Evolutionary conservation across 2,329 filamentous ascomycete genomes (phyloP).

Genomic region (Tolypocladium cylindrosporum): DNA sequence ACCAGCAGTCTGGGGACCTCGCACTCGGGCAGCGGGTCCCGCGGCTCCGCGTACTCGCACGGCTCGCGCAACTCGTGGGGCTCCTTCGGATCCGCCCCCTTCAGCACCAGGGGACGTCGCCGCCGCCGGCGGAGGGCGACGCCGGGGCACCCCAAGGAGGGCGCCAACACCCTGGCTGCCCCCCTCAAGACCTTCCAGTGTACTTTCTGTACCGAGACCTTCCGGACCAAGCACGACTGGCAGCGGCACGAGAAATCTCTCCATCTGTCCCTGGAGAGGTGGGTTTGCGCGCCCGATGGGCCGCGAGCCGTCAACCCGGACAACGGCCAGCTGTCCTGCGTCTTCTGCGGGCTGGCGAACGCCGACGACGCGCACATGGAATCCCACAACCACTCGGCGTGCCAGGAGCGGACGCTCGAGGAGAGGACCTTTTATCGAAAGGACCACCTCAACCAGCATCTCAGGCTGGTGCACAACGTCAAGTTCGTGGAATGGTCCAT

Average conservation of each 20-base stretch:
- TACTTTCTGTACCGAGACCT: constrained; percentile 60
- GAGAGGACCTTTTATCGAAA: constrained; percentile 60
- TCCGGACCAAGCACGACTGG: constrained; percentile 60
- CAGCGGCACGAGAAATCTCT: constrained; percentile 61
- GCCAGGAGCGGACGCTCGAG: constrained; percentile 51
- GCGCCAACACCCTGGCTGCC: constrained; percentile 21
- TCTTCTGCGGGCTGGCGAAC: constrained; percentile 48
- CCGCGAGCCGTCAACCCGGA: constrained; percentile 46
- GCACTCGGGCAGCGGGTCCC: constrained; percentile 47
- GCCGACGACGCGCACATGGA: constrained; percentile 48
- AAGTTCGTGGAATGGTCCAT: constrained; percentile 56
- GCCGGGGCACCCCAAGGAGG: constrained; percentile 24
- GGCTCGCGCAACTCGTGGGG: constrained; percentile 47
- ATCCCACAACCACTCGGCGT: constrained; percentile 50
- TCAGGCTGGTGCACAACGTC: constrained; percentile 51
- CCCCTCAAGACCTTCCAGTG: constrained; percentile 53
- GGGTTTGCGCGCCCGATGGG: constrained; percentile 53
- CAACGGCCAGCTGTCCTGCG: constrained; percentile 45
- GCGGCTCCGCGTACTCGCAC: constrained; percentile 49
- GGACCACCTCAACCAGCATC: constrained; percentile 56
- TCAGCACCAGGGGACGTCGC: constrained; percentile 33
- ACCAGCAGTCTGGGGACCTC: constrained; percentile 51
- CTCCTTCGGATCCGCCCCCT: constrained; percentile 35
- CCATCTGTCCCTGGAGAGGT: constrained; percentile 54
- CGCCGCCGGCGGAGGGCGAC: constrained; percentile 37